Base-by-base conservation (phyloP, 495 filamentous ascomycete genomes). In the Penicillium verhagenii region DNA sequence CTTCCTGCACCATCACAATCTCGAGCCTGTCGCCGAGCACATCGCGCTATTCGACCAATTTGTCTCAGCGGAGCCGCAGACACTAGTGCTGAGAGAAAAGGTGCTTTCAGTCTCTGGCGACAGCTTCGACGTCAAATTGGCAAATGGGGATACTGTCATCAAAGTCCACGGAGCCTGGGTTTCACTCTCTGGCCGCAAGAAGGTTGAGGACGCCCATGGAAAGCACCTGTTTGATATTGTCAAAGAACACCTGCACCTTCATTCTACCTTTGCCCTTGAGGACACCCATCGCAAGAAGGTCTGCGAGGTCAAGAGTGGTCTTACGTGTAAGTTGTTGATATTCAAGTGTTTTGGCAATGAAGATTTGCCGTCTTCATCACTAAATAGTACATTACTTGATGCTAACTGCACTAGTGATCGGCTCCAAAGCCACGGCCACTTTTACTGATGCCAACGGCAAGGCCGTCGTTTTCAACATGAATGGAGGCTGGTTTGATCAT, bases 61-160 rank as follows among this genome's bases (percentile, higher is more conserved):
- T 70, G 64, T 80, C 40, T 68, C 77, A 6, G 64, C 46, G 11
- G 66, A 78, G 42, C 60, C 70, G 31, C 74, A 81, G 49, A 77
- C 74, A 1, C 54, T 86, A 6, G 53, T 79, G 5, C 60, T 86
- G 31, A 81, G 75, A 56, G 82, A 86, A 54, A 79, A 81, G 45
- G 64, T 82, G 4, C 55, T 81, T 43, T 82, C 80, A 16, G 66
- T 82, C 21, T 71, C 79, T 14, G 77, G 79, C 20, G 81, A 85
- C 70, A 79, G 71, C 64, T 85, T 85, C 65, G 74, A 79, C 52
- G 73, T 85, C 62, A 74, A 74, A 42, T 60, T 71, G 0, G 59
- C 67, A 5, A 72, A 63, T 43, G 80, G 81, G 7, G 58, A 71
- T 16, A 68, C 72, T 6, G 54, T 84, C 39, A 65, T 86, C 47